Evolutionary conservation across 2,329 filamentous ascomycete genomes (phyloP).

Genomic region (Diplocarpon rosae): DNA sequence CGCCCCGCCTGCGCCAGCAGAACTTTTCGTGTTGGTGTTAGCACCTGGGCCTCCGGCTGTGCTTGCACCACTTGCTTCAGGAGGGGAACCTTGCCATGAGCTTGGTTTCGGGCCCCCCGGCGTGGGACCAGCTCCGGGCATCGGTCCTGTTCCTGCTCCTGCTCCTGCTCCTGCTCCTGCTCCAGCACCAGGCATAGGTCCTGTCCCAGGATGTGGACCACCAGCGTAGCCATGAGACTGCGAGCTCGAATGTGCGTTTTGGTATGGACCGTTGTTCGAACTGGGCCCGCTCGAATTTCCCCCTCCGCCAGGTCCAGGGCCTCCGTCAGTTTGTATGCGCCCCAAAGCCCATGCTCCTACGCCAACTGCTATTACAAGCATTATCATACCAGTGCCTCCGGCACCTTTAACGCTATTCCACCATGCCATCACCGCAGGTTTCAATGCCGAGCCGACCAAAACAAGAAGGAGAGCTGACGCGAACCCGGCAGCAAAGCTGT

Average conservation of each 20-base stretch:
- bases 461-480: conserved; percentile 64
- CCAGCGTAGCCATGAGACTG: conserved; percentile 20
- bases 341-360: conserved; percentile 70
- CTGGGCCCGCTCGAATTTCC: conserved; percentile 9
- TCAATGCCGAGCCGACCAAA: conserved; percentile 59
- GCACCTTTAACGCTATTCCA: conserved; percentile 58
- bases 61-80: conserved; percentile 10
- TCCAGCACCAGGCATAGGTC: conserved; percentile 12
- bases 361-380: conserved; percentile 63
- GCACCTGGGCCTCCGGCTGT: conserved; percentile 14
- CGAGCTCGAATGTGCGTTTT: conserved; percentile 15
- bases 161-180: conserved; percentile 8
- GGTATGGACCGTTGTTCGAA: conserved; percentile 11
- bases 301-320: conserved; percentile 27
- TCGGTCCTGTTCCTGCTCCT: conserved; percentile 6
- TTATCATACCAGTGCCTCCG: conserved; percentile 60
- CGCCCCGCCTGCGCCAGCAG: conserved; percentile 11
- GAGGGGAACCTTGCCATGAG: conserved; percentile 21
- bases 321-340: conserved; percentile 45
- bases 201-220: conserved; percentile 21
- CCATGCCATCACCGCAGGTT: conserved; percentile 66
- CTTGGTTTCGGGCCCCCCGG: conserved; percentile 15
- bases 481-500: conserved; percentile 85
- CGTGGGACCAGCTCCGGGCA: conserved; percentile 8
- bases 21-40: conserved; percentile 12